These are phyloP conservation scores for Cytospora schulzeri DNA, from an alignment of 2,329 filamentous ascomycete species.

Conservation along the genomic window DNA sequence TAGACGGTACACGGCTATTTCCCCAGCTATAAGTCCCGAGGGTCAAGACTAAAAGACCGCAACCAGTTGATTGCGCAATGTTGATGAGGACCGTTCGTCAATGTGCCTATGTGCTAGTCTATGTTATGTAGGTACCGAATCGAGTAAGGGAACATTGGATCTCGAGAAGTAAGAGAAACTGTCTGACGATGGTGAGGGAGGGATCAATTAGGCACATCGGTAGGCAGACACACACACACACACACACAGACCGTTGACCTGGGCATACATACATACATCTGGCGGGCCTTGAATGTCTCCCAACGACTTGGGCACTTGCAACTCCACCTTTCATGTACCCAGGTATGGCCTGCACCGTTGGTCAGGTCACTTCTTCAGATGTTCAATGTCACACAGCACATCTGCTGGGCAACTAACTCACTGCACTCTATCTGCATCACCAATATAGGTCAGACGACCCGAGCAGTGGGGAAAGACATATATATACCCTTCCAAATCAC, in stretches of 20 bases:
- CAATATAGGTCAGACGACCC: neutral
- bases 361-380: neutral
- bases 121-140: neutral
- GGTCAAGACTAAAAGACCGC: neutral
- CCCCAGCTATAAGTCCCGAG: neutral
- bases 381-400: neutral
- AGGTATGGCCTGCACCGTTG: neutral
- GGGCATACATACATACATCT: too few relatives aligned
- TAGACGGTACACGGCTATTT: too few relatives aligned
- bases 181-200: neutral
- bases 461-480: neutral
- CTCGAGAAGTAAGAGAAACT: too few relatives aligned
- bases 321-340: too few relatives aligned
- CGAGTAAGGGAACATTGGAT: neutral
- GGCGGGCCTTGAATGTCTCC: neutral
- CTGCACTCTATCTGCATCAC: neutral
- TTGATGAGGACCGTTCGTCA: neutral
- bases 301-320: neutral
- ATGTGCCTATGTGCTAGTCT: neutral
- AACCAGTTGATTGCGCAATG: neutral
- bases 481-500: neutral
- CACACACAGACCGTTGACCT: too few relatives aligned
- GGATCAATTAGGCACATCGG: neutral
- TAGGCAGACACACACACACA: neutral
- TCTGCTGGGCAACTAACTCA: neutral